Evolutionary conservation across 176 grass and related monocot species (phyloP), one percentile per base, ranked within the genome.

Genomic region (Alloteropsis semialata): DNA sequence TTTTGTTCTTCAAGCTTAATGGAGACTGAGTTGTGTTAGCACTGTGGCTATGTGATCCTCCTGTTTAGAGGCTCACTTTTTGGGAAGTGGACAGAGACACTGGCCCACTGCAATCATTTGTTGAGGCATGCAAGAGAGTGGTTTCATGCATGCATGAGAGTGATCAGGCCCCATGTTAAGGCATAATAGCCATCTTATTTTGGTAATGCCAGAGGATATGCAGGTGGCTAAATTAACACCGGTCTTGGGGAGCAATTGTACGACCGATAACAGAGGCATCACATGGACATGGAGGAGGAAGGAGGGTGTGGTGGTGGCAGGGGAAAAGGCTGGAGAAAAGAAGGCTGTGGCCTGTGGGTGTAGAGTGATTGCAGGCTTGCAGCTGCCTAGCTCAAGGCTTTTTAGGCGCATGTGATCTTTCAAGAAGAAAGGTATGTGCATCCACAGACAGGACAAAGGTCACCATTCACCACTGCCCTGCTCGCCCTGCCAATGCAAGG

Each of bases 211-310:
- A 41, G 83, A 44, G 45, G 56, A 48, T 72, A 72, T 24, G 28
- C 69, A 64, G 63, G 42, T 34, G 69, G 30, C 68, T 73, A 65
- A 56, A 81, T 30, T 69, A 81, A 66, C 77, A 70, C 42, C 45
- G 70, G 56, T 77, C 71, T 71, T 56, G 70, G 71, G 77, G 77
- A 79, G 55, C 87, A 85, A 48, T 54, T 76, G 77, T 89, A 85
- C 82, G 30, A 46, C 82, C 43, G 82, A 72, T 57, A 28, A 6
- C 71, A 77, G 44, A 86, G 78, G 71, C 64, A 45, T 86, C 88
- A 86, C 88, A 86, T 86, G 88, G 78, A 85, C n/a, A n/a, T n/a
- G n/a, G n/a, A n/a, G n/a, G n/a, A n/a, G n/a, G 60, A 77, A 72
- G 88, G 72, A 77, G 69, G 30, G 54, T 62, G 63, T 77, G 77